Conservation (phyloP, 495 filamentous ascomycete species). For the Aspergillus homomorphus region DNA sequence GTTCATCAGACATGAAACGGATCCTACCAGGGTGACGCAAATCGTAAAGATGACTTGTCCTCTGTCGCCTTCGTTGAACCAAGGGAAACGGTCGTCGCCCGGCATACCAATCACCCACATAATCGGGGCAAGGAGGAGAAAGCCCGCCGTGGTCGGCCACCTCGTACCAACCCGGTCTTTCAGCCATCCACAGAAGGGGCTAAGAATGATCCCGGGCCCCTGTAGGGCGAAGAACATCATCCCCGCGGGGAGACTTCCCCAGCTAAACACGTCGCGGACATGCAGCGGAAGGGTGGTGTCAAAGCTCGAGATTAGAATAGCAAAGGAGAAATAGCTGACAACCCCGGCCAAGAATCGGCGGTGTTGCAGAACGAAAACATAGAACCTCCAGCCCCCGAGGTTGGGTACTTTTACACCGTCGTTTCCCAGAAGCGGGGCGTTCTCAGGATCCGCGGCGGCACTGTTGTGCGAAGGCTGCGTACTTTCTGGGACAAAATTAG, state of each 20-base stretch:
- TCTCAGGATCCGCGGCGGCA: constrained; percentile 4
- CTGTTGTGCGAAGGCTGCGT: neutral
- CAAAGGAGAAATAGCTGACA: constrained; percentile 20
- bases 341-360: constrained; percentile 24
- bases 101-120: constrained; percentile 20
- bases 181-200: constrained; percentile 25
- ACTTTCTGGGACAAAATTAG: neutral
- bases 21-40: constrained; percentile 18
- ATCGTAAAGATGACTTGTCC: constrained; percentile 23
- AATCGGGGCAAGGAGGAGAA: constrained; percentile 14
- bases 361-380: constrained; percentile 21
- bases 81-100: constrained; percentile 20
- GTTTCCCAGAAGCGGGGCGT: constrained; percentile 11
- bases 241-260: constrained; percentile 28
- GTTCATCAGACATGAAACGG: constrained; percentile 22
- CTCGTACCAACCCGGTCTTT: constrained; percentile 29
- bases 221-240: constrained; percentile 31
- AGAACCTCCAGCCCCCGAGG: constrained; percentile 21
- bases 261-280: constrained; percentile 28
- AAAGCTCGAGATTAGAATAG: constrained; percentile 26
- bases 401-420: neutral
- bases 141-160: constrained; percentile 22
- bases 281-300: constrained; percentile 33
- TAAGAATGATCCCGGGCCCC: constrained; percentile 25
- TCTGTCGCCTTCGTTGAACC: constrained; percentile 11